Evolutionary conservation across 345 rosid genomes (phyloP).

Genomic region (Populus alba): DNA sequence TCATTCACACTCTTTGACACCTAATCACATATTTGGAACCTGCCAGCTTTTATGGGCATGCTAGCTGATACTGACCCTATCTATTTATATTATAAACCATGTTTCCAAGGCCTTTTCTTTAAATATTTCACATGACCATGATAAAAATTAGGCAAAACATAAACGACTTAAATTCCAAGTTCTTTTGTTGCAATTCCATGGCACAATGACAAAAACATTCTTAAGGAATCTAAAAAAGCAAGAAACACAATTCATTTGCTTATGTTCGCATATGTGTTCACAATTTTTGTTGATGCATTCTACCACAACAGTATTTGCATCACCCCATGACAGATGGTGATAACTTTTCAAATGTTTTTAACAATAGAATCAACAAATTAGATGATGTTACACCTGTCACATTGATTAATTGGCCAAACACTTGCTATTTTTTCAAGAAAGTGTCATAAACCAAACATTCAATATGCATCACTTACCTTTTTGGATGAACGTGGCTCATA

Average conservation of each 20-base stretch:
- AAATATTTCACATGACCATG: background rate
- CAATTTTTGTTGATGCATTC: background rate
- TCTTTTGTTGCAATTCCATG: background rate
- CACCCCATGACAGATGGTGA: background rate
- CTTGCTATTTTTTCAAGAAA: background rate
- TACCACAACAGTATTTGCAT: background rate
- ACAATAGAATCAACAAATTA: background rate
- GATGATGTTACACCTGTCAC: background rate
- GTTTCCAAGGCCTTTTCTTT: background rate
- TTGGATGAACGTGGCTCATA: constrained; percentile 93
- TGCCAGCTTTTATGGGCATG: background rate
- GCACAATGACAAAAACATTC: background rate
- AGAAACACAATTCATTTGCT: background rate
- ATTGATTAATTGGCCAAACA: background rate
- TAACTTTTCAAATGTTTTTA: background rate
- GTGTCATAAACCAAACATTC: background rate
- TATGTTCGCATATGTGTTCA: background rate
- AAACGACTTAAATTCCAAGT: background rate
- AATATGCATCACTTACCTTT: constrained; percentile 50
- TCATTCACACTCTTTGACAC: background rate
- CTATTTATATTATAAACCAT: background rate
- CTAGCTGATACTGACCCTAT: background rate
- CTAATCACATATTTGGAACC: background rate
- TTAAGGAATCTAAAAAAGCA: constrained; percentile 8
- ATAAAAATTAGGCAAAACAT: background rate